Percentiles rank a stretch among this genome's conserved stretches.
These are phyloP conservation scores for Diospyros kaki DNA, from an alignment of 148 eudicot species.

Conservation along the genomic window DNA sequence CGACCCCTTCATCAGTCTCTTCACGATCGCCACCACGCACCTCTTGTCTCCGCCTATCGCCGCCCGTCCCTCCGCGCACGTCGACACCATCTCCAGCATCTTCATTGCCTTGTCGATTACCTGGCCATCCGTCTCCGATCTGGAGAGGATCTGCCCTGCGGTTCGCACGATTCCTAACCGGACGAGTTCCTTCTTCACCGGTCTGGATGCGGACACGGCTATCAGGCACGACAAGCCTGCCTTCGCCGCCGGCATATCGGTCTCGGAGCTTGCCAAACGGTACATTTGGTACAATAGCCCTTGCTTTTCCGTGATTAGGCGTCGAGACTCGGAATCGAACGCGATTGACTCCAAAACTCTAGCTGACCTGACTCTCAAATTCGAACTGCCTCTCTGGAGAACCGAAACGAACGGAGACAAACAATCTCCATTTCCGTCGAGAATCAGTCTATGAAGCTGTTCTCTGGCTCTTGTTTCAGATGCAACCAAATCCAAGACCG, in stretches of 20 bases:
- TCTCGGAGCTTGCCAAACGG: constrained; percentile 23
- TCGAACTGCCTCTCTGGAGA: constrained; percentile 33
- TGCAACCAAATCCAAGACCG: constrained; percentile 35
- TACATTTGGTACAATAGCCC: constrained; percentile 29
- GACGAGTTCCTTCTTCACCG: constrained; percentile 38
- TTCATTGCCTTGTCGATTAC: constrained; percentile 32
- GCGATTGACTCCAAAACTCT: constrained; percentile 35
- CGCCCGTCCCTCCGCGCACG: constrained; percentile 54
- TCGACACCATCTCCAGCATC: constrained; percentile 40
- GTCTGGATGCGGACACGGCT: constrained; percentile 33
- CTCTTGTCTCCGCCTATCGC: constrained; percentile 43
- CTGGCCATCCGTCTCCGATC: neutral
- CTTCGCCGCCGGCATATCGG: constrained; percentile 25
- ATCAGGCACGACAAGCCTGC: constrained; percentile 45
- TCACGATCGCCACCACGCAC: constrained; percentile 39
- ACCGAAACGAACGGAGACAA: constrained; percentile 25
- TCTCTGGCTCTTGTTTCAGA: constrained; percentile 22
- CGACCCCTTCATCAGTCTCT: constrained; percentile 57
- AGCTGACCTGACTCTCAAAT: constrained; percentile 35
- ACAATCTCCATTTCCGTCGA: constrained; percentile 10
- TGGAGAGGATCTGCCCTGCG: constrained; percentile 35
- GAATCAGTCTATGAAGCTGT: constrained; percentile 16
- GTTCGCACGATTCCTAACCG: constrained; percentile 39
- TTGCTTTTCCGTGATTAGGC: constrained; percentile 31
- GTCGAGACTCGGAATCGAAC: constrained; percentile 28